Conservation (phyloP, 768 basidiomycete genomes). For the Suillus bovinus region DNA sequence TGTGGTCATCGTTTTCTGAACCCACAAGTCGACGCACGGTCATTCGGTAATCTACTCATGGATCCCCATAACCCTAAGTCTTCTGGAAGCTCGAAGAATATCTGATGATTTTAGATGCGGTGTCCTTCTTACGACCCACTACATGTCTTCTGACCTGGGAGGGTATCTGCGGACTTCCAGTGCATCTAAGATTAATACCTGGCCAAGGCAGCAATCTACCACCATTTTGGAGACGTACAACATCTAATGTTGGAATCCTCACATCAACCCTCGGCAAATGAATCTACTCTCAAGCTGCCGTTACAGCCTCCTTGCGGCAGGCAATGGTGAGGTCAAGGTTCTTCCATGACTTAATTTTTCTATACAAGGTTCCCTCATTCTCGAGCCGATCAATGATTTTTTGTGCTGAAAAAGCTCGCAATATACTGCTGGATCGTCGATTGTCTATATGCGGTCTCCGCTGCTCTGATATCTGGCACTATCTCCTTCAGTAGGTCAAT, state of each 20-base stretch:
- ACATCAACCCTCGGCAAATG: conserved; percentile 1
- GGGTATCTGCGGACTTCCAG: background rate
- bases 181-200: conserved; percentile 9
- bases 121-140: conserved; percentile 7
- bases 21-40: conserved; percentile 2
- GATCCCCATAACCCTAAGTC: conserved; percentile 6
- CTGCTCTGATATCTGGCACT: background rate
- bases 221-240: conserved; percentile 6
- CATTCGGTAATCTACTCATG: conserved; percentile 7
- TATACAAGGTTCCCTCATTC: background rate
- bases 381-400: conserved; percentile 2
- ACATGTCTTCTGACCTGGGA: conserved; percentile 1
- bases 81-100: conserved; percentile 6
- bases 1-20: background rate
- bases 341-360: conserved; percentile 7
- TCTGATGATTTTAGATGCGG: conserved; percentile 5
- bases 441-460: background rate
- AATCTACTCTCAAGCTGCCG: background rate
- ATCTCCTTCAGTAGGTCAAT: background rate
- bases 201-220: background rate
- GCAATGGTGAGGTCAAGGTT: conserved; percentile 3
- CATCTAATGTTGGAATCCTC: conserved; percentile 2
- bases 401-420: background rate
- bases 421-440: background rate
- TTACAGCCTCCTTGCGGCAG: conserved; percentile 9